These are phyloP conservation scores for Asclepias syriaca DNA, from an alignment of 257 asterid species.

Conservation along the genomic window DNA sequence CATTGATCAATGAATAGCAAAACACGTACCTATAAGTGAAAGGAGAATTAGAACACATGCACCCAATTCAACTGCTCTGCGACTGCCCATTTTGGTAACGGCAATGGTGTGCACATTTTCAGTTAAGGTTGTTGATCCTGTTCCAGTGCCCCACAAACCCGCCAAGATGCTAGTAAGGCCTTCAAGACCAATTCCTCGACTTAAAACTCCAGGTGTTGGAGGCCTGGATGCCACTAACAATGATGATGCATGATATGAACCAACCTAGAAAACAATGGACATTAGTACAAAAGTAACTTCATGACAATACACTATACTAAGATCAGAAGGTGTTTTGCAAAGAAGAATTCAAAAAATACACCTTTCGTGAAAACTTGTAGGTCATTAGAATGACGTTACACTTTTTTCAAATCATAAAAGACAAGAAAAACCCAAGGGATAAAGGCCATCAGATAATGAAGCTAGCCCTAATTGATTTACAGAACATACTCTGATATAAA, in stretches of 20 bases:
- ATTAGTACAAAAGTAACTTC: conserved; percentile 11
- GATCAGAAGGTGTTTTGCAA: not conserved
- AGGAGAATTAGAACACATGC: conserved; percentile 65
- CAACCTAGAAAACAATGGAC: conserved; percentile 48
- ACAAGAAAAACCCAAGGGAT: not conserved
- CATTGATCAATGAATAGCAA: not conserved
- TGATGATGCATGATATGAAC: conserved; percentile 95
- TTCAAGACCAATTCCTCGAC: conserved; percentile 98
- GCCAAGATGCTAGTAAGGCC: conserved; percentile 94
- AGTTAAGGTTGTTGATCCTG: conserved; percentile 89
- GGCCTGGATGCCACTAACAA: conserved; percentile 95
- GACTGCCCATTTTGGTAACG: conserved; percentile 99
- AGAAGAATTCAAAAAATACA: conserved; percentile 1
- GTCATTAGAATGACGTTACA: not conserved
- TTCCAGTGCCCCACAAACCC: conserved; percentile 96
- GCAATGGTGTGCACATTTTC: conserved; percentile 98
- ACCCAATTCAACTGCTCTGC: conserved; percentile 85
- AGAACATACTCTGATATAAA: not conserved
- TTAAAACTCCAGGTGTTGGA: conserved; percentile 86
- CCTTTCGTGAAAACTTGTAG: not conserved
- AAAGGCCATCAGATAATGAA: not conserved
- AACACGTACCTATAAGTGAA: conserved; percentile 65
- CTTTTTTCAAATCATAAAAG: not conserved
- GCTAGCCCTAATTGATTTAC: not conserved
- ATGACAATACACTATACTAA: not conserved